Percentiles rank a stretch among this genome's conserved stretches.
Conservation (phyloP, 805 yeast species). For the Pichia membranifaciens region DNA sequence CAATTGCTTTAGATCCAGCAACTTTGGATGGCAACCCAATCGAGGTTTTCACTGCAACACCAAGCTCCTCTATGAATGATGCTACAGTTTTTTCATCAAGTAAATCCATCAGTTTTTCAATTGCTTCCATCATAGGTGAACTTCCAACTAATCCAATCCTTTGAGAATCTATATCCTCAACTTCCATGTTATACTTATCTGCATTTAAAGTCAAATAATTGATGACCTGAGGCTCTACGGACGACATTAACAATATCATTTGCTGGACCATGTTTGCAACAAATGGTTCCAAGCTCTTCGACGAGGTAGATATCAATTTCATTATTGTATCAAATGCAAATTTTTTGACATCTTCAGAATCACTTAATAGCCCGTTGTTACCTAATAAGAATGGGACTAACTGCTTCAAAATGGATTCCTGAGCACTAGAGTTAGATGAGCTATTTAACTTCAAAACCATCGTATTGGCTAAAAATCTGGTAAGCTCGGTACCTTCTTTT, state of each 20-base stretch:
- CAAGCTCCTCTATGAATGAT: slow-evolving; percentile 44
- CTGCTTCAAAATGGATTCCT: slow-evolving; percentile 40
- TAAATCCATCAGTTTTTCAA: slow-evolving; percentile 62
- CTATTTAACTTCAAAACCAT: slow-evolving; percentile 52
- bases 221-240: slow-evolving; percentile 84
- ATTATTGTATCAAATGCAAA: slow-evolving; percentile 75
- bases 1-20: slow-evolving; percentile 71
- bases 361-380: slow-evolving; percentile 69
- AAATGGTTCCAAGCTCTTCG: slow-evolving; percentile 56
- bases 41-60: slow-evolving; percentile 54
- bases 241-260: slow-evolving; percentile 67
- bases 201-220: slow-evolving; percentile 86
- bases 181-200: slow-evolving; percentile 70
- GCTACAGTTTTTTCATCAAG: slow-evolving; percentile 47
- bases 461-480: slow-evolving; percentile 58
- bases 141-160: slow-evolving; percentile 66
- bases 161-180: slow-evolving; percentile 69
- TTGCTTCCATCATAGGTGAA: slow-evolving; percentile 86
- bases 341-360: slow-evolving; percentile 74
- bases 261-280: slow-evolving; percentile 65
- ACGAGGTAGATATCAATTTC: slow-evolving; percentile 60
- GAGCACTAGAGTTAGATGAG: slow-evolving; percentile 34
- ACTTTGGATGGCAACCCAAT: slow-evolving; percentile 91
- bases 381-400: slow-evolving; percentile 80
- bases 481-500: slow-evolving; percentile 65